Evolutionary conservation across 1,139 yeast species (phyloP).

Genomic region (Yamadazyma epiphylla): DNA sequence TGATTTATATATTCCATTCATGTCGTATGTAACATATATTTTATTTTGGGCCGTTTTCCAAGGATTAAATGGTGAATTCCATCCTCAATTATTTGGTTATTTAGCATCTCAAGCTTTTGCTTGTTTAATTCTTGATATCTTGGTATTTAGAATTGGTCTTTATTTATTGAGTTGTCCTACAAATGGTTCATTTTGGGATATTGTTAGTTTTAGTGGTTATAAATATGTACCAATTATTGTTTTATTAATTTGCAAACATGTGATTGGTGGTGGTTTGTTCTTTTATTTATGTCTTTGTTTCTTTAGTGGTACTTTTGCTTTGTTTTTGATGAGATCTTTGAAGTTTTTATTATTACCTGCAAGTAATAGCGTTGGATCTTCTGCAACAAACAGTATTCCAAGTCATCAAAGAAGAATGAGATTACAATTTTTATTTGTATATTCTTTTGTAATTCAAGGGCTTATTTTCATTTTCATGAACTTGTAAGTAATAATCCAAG

Average conservation of each 20-base stretch:
- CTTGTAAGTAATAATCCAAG: conserved; percentile 3
- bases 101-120: conserved; percentile 91
- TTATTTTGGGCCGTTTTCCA: conserved; percentile 80
- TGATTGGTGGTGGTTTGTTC: conserved; percentile 32
- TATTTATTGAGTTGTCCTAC: conserved; percentile 47
- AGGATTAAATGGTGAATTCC: conserved; percentile 87
- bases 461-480: conserved; percentile 35
- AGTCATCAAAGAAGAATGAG: conserved; percentile 76
- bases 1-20: conserved; percentile 90
- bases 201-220: conserved; percentile 89
- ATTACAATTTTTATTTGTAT: conserved; percentile 80
- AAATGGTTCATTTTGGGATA: conserved; percentile 67
- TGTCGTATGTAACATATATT: conserved; percentile 89
- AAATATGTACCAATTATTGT: conserved; percentile 79
- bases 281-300: conserved; percentile 39
- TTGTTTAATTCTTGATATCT: conserved; percentile 66
- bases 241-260: conserved; percentile 47
- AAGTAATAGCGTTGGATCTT: conserved; percentile 36
- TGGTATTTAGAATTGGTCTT: conserved; percentile 41
- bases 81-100: conserved; percentile 87
- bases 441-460: conserved; percentile 81
- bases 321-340: conserved; percentile 79
- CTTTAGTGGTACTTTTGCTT: conserved; percentile 53
- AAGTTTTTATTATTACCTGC: conserved; percentile 69
- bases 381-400: conserved; percentile 49